Percentiles rank a stretch among this genome's conserved stretches.
These are phyloP conservation scores for Rhizophagus prolifer DNA, from an alignment of 192 early-diverging fungal genomes.

Conservation along the genomic window DNA sequence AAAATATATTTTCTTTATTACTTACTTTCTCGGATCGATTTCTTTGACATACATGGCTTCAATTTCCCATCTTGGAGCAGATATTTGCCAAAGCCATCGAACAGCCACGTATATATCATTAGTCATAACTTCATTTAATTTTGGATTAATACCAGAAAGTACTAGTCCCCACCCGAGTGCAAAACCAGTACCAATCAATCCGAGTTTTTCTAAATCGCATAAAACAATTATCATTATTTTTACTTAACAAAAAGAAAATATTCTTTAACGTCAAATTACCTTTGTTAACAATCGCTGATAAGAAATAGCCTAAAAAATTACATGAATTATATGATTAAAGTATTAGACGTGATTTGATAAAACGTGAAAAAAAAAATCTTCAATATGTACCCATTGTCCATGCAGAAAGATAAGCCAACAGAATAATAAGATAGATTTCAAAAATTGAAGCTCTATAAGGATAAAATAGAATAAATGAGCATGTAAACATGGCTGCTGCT, in stretches of 20 bases:
- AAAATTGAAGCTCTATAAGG: slow-evolving; percentile 39
- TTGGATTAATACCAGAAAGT: slow-evolving; percentile 57
- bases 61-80: slow-evolving; percentile 62
- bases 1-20: background rate
- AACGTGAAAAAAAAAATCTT: background rate
- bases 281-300: slow-evolving; percentile 49
- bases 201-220: slow-evolving; percentile 27
- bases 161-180: slow-evolving; percentile 61
- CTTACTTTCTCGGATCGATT: slow-evolving; percentile 35
- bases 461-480: slow-evolving; percentile 59
- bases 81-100: slow-evolving; percentile 56
- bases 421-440: slow-evolving; percentile 45
- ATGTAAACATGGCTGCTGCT: slow-evolving; percentile 55
- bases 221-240: background rate
- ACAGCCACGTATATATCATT: slow-evolving; percentile 33
- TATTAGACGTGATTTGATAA: background rate
- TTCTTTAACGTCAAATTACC: background rate
- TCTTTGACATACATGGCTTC: slow-evolving; percentile 61
- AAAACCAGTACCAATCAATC: slow-evolving; percentile 59
- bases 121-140: slow-evolving; percentile 44
- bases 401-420: slow-evolving; percentile 52
- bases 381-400: slow-evolving; percentile 46
- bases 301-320: slow-evolving; percentile 46
- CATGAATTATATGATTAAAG: background rate
- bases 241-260: background rate